Percentiles rank a stretch among this genome's conserved stretches.
Conservation (phyloP, 2,329 filamentous ascomycete genomes). For the Exophiala sp. region DNA sequence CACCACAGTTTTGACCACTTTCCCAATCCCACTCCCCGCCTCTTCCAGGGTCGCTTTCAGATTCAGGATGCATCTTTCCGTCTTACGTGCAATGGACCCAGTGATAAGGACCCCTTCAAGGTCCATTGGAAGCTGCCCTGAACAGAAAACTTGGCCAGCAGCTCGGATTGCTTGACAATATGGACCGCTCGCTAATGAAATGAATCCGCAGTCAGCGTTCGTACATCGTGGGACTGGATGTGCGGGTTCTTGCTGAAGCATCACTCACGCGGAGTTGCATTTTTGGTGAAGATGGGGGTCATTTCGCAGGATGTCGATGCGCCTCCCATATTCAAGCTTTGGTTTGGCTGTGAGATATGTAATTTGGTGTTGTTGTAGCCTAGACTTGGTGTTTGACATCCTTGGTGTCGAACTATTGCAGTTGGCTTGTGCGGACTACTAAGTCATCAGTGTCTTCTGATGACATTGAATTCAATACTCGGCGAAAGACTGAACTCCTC, state of each 20-base stretch:
- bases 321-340: no score
- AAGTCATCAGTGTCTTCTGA: no score
- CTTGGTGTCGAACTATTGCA: neutral
- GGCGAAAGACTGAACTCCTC: no score
- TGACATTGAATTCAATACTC: no score
- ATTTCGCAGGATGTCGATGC: no score
- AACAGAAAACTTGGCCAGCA: neutral
- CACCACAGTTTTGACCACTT: neutral
- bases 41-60: neutral
- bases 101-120: neutral
- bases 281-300: neutral
- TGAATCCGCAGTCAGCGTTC: no score
- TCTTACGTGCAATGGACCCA: neutral
- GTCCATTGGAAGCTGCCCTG: neutral
- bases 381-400: neutral
- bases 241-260: no score
- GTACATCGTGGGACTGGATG: neutral
- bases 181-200: neutral
- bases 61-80: neutral
- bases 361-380: neutral
- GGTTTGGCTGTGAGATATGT: neutral
- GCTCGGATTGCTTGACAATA: neutral
- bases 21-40: neutral
- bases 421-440: no score
- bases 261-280: neutral